Evolutionary conservation across 2,329 filamentous ascomycete genomes (phyloP), one percentile per base, ranked within the genome.

Genomic region (Neonectria neomacrospora): DNA sequence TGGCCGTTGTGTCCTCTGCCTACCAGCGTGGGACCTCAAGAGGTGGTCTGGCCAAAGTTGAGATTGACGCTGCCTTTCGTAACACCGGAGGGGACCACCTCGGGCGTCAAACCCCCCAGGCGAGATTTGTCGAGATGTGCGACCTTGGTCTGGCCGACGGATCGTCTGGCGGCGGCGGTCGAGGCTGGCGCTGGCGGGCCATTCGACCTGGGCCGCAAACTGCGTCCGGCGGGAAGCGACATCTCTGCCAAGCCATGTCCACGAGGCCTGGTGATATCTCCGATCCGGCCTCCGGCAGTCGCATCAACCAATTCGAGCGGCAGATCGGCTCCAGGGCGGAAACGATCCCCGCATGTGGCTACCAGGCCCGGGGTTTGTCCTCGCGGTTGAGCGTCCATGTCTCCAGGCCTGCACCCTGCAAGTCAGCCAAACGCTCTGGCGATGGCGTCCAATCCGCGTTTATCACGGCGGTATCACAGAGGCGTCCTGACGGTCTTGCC

Each of bases 191-290:
- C 32, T 14, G 28, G 28, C 53, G n/a, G 37, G 37, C n/a, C n/a
- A 11, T n/a, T 41, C 16, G 45, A 50, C 22, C 55, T 64, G 56
- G 63, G 64, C 65, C 66, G 63, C 53, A 60, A 66, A 55, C 61
- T 67, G 48, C 69, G 67, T 63, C 61, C 28, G 16, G 34, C 70
- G 71, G 71, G 55, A 70, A 54, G 60, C 67, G 54, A 68, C 71
- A 73, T 64, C 9, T 48, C 44, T 52, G 69, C 64, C 60, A 67
- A 64, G 56, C 45, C 62, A 63, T 52, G 52, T 32, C 61, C 63
- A 71, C 68, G 67, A 67, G 71, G 58, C 55, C 61, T 69, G 62
- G 69, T 71, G 67, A 69, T 70, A 54, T 64, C 28, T 23, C 53
- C 45, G n/a, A 37, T 16, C 44, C 50, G 51, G 52, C 34, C 47